phyloP scores from a whole-genome alignment of 306 rosid species.

The Quercus agrifolia region DNA sequence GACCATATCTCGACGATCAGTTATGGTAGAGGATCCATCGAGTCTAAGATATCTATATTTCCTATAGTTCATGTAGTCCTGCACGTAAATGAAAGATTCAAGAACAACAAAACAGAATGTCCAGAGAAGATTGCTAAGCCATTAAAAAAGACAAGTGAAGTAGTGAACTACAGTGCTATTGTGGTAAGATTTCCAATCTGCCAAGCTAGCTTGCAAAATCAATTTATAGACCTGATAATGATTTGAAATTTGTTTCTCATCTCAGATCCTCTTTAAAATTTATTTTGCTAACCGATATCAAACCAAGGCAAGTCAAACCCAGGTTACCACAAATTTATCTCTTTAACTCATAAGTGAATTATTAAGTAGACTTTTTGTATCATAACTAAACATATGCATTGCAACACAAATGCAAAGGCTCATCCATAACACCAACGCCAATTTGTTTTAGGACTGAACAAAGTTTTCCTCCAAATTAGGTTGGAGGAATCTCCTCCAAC shows the following conservation, averaged over 20 bases:
- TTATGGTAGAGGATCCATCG: constrained; percentile 94
- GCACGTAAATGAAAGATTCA: constrained; percentile 30
- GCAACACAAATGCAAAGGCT: not conserved
- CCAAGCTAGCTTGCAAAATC: not conserved
- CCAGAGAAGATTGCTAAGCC: not conserved
- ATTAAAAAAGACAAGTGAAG: not conserved
- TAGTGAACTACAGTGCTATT: not conserved
- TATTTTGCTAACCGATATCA: not conserved
- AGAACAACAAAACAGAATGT: not conserved
- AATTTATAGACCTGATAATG: not conserved
- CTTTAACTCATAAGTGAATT: not conserved
- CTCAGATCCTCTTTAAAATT: not conserved
- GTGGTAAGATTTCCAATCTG: not conserved
- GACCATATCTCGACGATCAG: constrained; percentile 98
- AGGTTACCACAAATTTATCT: not conserved
- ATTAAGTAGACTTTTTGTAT: not conserved
- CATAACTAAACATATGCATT: not conserved
- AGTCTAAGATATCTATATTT: constrained; percentile 91
- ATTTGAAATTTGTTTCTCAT: not conserved
- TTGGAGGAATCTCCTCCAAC: no score
- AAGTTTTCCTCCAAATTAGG: no score
- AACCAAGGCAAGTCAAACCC: not conserved
- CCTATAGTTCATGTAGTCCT: constrained; percentile 98
- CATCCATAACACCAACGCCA: not conserved
- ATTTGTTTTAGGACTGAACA: not conserved